phyloP scores from a whole-genome alignment of 768 basidiomycete genomes.

The Leucosporidium creatinivorum region DNA sequence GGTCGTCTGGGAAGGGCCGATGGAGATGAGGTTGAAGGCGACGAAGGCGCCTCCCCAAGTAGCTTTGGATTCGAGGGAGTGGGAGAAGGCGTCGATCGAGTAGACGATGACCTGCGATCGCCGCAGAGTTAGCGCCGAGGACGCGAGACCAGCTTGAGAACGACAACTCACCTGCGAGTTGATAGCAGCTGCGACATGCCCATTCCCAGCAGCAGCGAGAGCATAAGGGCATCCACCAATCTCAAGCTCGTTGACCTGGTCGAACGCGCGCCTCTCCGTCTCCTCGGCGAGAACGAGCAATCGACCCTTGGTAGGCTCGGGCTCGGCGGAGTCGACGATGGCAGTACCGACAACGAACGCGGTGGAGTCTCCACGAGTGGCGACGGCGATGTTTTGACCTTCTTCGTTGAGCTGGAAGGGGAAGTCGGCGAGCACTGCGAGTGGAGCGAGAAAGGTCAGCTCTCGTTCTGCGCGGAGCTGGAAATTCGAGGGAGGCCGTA shows the following conservation, averaged over 20 bases:
- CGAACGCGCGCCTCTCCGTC: conserved; percentile 1
- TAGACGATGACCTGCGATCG: not conserved
- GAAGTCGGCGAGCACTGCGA: conserved; percentile 12
- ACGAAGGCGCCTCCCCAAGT: conserved; percentile 79
- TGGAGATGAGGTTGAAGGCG: conserved; percentile 58
- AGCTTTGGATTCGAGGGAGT: conserved; percentile 47
- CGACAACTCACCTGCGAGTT: conserved; percentile 20
- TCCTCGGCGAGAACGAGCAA: conserved; percentile 17
- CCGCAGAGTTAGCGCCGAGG: not conserved
- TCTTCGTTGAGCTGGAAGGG: conserved; percentile 8
- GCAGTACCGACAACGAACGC: conserved; percentile 47
- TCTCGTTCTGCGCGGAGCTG: not conserved
- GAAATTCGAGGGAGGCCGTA: conserved; percentile 42
- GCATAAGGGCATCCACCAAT: conserved; percentile 65
- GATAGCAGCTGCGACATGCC: conserved; percentile 16
- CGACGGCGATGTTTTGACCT: conserved; percentile 10
- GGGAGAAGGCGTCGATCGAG: conserved; percentile 29
- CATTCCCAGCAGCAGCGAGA: conserved; percentile 41
- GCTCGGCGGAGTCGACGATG: conserved; percentile 8
- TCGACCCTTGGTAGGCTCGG: conserved; percentile 32
- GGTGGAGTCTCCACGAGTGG: not conserved
- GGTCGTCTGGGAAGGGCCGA: conserved; percentile 31
- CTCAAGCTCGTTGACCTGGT: conserved; percentile 39
- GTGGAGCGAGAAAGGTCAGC: not conserved
- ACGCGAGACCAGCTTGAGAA: not conserved